Conservation (phyloP, 371 early-diverging fungal species). For the Syncephalis fuscata region DNA sequence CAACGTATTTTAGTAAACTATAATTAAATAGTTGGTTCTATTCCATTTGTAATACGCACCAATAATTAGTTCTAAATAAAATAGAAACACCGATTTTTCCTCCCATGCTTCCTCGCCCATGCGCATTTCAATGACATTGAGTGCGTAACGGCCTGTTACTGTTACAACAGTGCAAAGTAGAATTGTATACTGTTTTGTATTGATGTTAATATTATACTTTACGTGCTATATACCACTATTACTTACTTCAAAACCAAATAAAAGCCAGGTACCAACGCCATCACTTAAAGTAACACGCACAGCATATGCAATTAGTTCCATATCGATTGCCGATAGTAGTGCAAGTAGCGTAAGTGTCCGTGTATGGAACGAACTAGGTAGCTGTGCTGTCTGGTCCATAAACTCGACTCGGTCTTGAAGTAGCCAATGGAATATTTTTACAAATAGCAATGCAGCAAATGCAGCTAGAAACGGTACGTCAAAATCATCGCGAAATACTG, state of each 20-base stretch:
- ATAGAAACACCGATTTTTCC: conserved; percentile 76
- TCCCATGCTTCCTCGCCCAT: conserved; percentile 78
- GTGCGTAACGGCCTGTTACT: conserved; percentile 58
- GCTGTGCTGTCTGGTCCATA: conserved; percentile 69
- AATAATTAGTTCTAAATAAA: conserved; percentile 65
- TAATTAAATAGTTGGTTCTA: not conserved
- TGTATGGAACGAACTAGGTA: conserved; percentile 41
- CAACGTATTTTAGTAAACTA: not conserved
- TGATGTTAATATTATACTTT: not conserved
- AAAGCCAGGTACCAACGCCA: conserved; percentile 80
- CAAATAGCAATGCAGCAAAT: conserved; percentile 65
- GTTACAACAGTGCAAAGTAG: conserved; percentile 53
- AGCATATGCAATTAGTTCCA: conserved; percentile 46
- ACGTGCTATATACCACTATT: not conserved
- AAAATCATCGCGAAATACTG: conserved; percentile 89
- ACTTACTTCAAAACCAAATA: conserved; percentile 90
- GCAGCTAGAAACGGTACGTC: conserved; percentile 65
- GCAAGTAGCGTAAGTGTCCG: conserved; percentile 45
- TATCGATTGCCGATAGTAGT: conserved; percentile 46
- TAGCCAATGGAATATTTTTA: conserved; percentile 94
- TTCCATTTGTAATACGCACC: conserved; percentile 24
- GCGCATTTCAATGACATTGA: conserved; percentile 70
- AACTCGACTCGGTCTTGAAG: conserved; percentile 82
- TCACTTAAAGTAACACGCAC: conserved; percentile 31
- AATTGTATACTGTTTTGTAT: conserved; percentile 59